Percentiles rank a stretch among this genome's conserved stretches.
Evolutionary conservation across 176 grass and related monocot genomes (phyloP).

Genomic region (Raddia guianensis): DNA sequence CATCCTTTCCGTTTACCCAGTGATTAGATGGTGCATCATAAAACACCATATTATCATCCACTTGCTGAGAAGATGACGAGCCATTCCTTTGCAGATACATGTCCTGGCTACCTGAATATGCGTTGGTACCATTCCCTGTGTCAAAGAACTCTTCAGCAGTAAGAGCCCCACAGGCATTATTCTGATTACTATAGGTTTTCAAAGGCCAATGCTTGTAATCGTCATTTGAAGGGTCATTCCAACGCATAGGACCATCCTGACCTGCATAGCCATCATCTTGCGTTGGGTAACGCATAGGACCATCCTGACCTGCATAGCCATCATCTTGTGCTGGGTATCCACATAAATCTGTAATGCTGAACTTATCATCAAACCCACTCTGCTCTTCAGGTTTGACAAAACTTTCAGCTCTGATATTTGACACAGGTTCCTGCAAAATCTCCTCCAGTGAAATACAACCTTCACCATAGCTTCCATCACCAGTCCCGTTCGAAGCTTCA

Average conservation of each 20-base stretch:
- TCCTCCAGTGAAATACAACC: conserved; percentile 55
- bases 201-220: conserved; percentile 41
- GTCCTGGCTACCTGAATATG: conserved; percentile 41
- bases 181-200: conserved; percentile 53
- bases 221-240: conserved; percentile 39
- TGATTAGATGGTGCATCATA: conserved; percentile 50
- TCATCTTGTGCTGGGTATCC: conserved; percentile 30
- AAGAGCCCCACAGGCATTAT: conserved; percentile 46
- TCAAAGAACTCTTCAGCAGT: conserved; percentile 66
- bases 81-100: conserved; percentile 40
- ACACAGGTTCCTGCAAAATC: conserved; percentile 50
- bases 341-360: conserved; percentile 39
- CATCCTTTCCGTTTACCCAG: conserved; percentile 39
- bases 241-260: conserved; percentile 44
- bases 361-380: conserved; percentile 43
- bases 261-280: conserved; percentile 42
- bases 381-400: conserved; percentile 27
- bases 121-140: conserved; percentile 40
- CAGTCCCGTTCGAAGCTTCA: conserved; percentile 41
- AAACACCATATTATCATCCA: conserved; percentile 36
- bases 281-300: conserved; percentile 21
- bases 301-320: conserved; percentile 45
- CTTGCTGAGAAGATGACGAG: conserved; percentile 29
- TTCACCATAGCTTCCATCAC: conserved; percentile 19
- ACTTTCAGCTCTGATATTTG: conserved; percentile 33